Evolutionary conservation across 2,329 filamentous ascomycete species (phyloP), one percentile per base, ranked within the genome.

Genomic region (Canariomyces notabilis): DNA sequence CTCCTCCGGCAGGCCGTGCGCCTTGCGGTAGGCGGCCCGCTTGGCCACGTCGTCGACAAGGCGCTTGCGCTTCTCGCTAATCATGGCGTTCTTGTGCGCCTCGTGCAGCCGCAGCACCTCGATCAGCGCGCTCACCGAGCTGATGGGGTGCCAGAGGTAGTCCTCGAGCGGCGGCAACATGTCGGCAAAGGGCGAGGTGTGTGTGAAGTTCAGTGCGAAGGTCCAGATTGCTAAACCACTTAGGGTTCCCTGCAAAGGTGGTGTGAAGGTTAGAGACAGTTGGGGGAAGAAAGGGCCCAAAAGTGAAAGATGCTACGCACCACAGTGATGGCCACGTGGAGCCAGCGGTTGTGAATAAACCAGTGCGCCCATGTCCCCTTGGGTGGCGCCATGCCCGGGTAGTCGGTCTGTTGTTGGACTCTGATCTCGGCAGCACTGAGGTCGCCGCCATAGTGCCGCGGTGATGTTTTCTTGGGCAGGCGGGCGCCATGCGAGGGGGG

Each of bases 331-430:
- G 79, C 85, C 21, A 88, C 66, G 67, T 98, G 91, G 46, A 97
- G 79, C 46, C 71, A 70, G 49, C 78, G 77, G 64, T 80, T 91
- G 56, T 87, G 82, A 63, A 95, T 74, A 66, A 97, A 90, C 79
- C 85, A 90, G 66, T 91, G 79, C 68, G 87, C 77, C 67, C 88
- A 89, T 0, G 85, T 87, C 5, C 89, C 88, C 61, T 85, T 75
- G 0, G 89, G 83, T 37, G 91, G 86, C 75, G 95, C 89, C 77
- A 94, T 83, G 58, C 90, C 84, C 1, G 93, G 93, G 64, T 97
- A 97, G 54, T 85, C 73, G 65, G 79, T 85, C 54, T 68, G 77
- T 55, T 73, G 76, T 71, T 88, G 88, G 50, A 75, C 76, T 52
- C 77, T 70, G 41, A 74, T 68, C 65, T 95, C 85, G 42, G 82